Percentiles rank a stretch among this genome's conserved stretches.
Evolutionary conservation across 129 eudicot species (phyloP).

Genomic region (Ambrosia trifida): DNA sequence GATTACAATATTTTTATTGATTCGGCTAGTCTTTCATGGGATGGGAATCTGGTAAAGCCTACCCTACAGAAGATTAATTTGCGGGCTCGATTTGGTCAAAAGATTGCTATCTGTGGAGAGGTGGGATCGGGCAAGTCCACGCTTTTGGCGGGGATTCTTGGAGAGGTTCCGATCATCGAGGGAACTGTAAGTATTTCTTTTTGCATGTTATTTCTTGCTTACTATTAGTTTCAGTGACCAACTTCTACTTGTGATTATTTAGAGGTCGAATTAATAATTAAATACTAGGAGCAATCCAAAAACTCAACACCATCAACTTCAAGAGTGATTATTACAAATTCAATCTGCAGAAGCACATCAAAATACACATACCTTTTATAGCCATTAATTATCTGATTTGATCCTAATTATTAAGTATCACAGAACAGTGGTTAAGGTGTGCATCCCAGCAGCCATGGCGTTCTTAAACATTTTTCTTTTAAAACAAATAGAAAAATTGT

Average conservation of each 20-base stretch:
- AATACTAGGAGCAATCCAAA: constrained; percentile 4
- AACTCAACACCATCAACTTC: neutral
- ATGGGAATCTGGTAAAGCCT: constrained; percentile 54
- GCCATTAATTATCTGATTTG: neutral
- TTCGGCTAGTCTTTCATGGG: constrained; percentile 81
- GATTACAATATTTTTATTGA: constrained; percentile 43
- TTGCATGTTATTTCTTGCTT: neutral
- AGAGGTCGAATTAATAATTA: neutral
- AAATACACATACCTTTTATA: neutral
- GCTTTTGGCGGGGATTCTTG: constrained; percentile 83
- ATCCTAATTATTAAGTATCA: constrained; percentile 1
- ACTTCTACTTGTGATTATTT: neutral
- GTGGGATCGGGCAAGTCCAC: constrained; percentile 98
- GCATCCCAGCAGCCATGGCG: neutral
- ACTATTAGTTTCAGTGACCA: neutral
- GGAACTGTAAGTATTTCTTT: constrained; percentile 68
- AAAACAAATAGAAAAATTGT: neutral
- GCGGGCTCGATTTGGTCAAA: constrained; percentile 65
- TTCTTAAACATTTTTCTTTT: neutral
- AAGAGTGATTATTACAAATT: constrained; percentile 4
- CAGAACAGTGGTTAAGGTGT: neutral
- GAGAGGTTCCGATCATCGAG: constrained; percentile 75
- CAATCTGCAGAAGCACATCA: neutral
- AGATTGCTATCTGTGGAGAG: constrained; percentile 92
- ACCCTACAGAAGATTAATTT: constrained; percentile 59